Percentiles rank a stretch among this genome's conserved stretches.
phyloP scores from a whole-genome alignment of 176 grass and related monocot genomes.

The Dactylis glomerata region DNA sequence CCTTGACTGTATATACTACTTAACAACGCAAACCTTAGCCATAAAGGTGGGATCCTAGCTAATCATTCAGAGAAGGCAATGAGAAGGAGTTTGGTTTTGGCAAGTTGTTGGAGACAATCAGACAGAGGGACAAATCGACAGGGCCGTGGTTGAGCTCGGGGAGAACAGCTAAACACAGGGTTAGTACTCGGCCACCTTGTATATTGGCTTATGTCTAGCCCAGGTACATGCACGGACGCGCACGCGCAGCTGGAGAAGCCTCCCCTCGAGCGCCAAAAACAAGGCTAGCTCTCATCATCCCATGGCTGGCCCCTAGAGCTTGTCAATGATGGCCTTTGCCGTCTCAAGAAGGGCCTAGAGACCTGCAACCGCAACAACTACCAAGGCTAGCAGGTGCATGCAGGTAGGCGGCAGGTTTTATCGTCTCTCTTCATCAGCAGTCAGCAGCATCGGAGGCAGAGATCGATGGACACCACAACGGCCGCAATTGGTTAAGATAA shows the following conservation, averaged over 20 bases:
- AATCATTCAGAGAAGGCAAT: not conserved
- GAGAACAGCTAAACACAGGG: not conserved
- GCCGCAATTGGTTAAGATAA: not conserved
- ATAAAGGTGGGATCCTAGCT: not conserved
- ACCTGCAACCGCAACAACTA: constrained; percentile 38
- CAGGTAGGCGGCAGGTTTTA: constrained; percentile 13
- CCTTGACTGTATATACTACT: constrained; percentile 10
- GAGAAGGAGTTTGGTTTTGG: not conserved
- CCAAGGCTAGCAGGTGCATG: constrained; percentile 27
- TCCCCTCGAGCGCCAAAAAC: constrained; percentile 38
- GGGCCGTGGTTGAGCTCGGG: constrained; percentile 5
- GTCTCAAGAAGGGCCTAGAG: not conserved
- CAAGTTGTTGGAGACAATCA: constrained; percentile 3
- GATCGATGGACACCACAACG: not conserved
- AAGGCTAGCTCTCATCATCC: not conserved
- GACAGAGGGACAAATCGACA: constrained; percentile 37
- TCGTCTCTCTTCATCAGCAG: not conserved
- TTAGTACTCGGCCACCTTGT: not conserved
- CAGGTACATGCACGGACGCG: constrained; percentile 31
- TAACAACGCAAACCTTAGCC: constrained; percentile 3
- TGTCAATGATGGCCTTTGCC: constrained; percentile 23
- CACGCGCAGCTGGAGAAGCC: constrained; percentile 18
- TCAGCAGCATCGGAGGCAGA: not conserved
- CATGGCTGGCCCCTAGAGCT: not conserved
- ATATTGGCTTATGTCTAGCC: constrained; percentile 26